These are phyloP conservation scores for Cladophialophora chaetospira DNA, from an alignment of 2,329 filamentous ascomycete species.

Conservation along the genomic window DNA sequence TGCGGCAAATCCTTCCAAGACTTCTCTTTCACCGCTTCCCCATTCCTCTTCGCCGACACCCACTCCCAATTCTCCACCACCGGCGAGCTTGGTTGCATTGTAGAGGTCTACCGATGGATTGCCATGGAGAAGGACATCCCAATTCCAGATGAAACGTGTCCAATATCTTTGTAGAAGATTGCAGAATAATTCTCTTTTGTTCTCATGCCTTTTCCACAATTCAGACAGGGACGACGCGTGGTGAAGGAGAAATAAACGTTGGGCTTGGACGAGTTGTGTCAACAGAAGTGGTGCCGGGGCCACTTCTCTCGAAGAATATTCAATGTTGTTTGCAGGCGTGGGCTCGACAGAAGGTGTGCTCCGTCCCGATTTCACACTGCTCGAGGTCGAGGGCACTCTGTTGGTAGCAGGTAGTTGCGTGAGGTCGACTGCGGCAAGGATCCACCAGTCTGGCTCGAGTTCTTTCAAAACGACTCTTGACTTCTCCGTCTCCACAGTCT, in stretches of 20 bases:
- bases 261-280: conserved; percentile 78
- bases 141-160: conserved; percentile 66
- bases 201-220: conserved; percentile 61
- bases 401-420: conserved; percentile 63
- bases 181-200: conserved; percentile 69
- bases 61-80: conserved; percentile 86
- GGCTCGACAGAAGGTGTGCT: conserved; percentile 21
- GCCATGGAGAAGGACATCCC: conserved; percentile 88
- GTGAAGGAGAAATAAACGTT: conserved; percentile 83
- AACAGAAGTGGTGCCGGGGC: conserved; percentile 77
- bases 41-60: conserved; percentile 95
- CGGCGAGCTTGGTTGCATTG: conserved; percentile 82
- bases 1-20: conserved; percentile 82
- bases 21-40: conserved; percentile 89
- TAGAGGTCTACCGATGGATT: conserved; percentile 81
- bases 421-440: conserved; percentile 84
- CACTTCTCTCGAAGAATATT: conserved; percentile 89
- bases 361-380: conserved; percentile 37
- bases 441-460: conserved; percentile 92
- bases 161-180: conserved; percentile 77
- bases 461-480: conserved; percentile 81
- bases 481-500: conserved; percentile 89
- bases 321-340: conserved; percentile 53
- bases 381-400: conserved; percentile 47
- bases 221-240: conserved; percentile 74